Conservation (phyloP, 139 green algal genomes). For the Closterium sp. region DNA sequence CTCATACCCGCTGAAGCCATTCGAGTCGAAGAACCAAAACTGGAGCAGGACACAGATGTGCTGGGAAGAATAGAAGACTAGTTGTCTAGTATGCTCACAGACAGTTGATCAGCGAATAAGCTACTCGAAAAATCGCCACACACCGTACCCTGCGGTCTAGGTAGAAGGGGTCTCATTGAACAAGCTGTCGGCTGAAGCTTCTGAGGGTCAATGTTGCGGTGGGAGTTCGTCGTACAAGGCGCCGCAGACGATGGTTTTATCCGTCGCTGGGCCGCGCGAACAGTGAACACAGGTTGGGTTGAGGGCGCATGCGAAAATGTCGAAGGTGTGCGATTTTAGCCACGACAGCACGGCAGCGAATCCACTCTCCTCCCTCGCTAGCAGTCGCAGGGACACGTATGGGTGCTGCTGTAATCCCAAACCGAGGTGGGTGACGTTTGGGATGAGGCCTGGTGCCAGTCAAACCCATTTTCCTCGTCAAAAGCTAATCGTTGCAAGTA, state of each 20-base stretch:
- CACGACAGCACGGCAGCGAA: too few species aligned
- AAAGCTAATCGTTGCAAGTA: neutral
- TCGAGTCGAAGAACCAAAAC: neutral
- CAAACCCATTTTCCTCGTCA: neutral
- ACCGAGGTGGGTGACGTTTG: neutral
- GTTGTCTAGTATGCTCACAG: neutral
- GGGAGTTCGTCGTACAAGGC: neutral
- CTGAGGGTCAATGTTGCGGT: neutral
- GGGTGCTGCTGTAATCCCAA: neutral
- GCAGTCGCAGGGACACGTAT: too few species aligned
- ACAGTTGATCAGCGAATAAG: neutral
- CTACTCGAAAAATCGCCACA: neutral
- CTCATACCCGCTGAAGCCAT: neutral
- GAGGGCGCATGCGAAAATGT: neutral
- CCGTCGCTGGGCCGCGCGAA: neutral
- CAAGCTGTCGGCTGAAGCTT: neutral
- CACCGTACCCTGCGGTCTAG: too few species aligned
- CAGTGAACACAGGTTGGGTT: neutral
- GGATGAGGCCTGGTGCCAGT: neutral
- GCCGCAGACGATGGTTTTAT: neutral
- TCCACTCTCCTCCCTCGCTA: too few species aligned
- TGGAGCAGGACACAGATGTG: neutral
- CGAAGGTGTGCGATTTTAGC: too few species aligned
- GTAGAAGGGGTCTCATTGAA: too few species aligned
- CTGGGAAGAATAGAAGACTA: neutral